Base-by-base conservation (phyloP, 108 stramenopile genomes). In the Discostella stelligeroides region DNA sequence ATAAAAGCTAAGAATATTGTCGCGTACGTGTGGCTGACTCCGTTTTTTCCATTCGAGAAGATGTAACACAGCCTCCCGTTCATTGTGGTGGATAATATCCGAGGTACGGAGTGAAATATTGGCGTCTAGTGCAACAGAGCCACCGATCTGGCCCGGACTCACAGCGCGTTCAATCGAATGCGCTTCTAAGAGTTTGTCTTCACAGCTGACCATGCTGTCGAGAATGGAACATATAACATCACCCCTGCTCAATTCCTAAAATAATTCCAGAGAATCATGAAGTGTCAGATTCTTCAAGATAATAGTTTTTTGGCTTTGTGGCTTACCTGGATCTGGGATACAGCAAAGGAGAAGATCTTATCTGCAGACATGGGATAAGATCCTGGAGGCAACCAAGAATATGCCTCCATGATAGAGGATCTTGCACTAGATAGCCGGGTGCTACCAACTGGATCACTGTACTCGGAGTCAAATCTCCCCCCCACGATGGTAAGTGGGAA, bases 321-420 rank as follows among this genome's bases (percentile, higher is more conserved):
- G 53, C 75, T 49, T n/a, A 82, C 71, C 79, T 86, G 82, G 28
- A 95, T 90, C 40, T 93, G 86, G 24, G 59, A 50, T 7, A 81
- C 84, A 5, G 95, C 87, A 75, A 92, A 91, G 10, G 64, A 65
- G 65, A 93, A 95, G 13, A 95, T 85, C 23, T 82, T 65, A 67
- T 92, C 90, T 3, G 95, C 92, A 49, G 83, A 82, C 80, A 90
- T 79, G 6, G 92, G 91, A 50, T 82, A 95, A 20, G 90, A 91
- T 4, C 95, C 95, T 42, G 95, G 87, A 45, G 95, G 95, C 15
- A 95, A 63, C 95, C 92, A 95, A 18, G 91, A 82, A 62, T 93
- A 95, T 17, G 95, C 88, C 60, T 95, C 92, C 80, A 95, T 69
- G 9, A 95, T 75, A 15, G 88, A 86, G 12, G 92, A 87, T 66